phyloP scores from a whole-genome alignment of 2,329 filamentous ascomycete species.

The Fusarium compactum region DNA sequence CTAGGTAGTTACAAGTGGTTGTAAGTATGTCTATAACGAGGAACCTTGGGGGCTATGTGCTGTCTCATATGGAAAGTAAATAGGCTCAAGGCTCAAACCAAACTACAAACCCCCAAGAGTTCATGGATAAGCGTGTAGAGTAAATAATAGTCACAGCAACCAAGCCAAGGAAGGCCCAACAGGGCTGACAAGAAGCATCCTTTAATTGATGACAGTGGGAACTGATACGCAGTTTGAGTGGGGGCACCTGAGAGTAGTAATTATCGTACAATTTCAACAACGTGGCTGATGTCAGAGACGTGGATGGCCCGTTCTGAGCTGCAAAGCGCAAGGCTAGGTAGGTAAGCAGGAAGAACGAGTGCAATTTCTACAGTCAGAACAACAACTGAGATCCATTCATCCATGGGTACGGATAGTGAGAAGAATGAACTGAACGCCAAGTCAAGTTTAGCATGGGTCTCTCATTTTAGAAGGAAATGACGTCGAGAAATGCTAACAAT shows the following conservation, averaged over 20 bases:
- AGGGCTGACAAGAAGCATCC: slow-evolving; percentile 31
- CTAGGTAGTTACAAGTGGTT: no score
- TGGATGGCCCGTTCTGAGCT: slow-evolving; percentile 39
- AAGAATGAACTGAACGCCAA: background rate
- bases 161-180: slow-evolving; percentile 7
- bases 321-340: background rate
- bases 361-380: slow-evolving; percentile 11
- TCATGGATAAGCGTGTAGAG: background rate
- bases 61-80: slow-evolving; percentile 1
- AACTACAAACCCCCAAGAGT: background rate
- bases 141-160: slow-evolving; percentile 23
- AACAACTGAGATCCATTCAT: background rate
- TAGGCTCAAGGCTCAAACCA: background rate
- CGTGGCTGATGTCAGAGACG: slow-evolving; percentile 48
- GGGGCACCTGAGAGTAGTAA: slow-evolving; percentile 10
- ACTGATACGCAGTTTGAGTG: slow-evolving; percentile 26
- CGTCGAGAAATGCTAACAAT: slow-evolving; percentile 29
- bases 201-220: slow-evolving; percentile 39
- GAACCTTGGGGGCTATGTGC: background rate
- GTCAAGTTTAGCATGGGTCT: slow-evolving; percentile 11
- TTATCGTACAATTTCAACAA: slow-evolving; percentile 17
- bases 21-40: background rate
- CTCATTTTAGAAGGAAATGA: slow-evolving; percentile 17
- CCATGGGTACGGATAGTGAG: background rate
- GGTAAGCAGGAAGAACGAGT: background rate